Base-by-base conservation (phyloP, 2,329 filamentous ascomycete species). In the Aaosphaeria pasadenensis region DNA sequence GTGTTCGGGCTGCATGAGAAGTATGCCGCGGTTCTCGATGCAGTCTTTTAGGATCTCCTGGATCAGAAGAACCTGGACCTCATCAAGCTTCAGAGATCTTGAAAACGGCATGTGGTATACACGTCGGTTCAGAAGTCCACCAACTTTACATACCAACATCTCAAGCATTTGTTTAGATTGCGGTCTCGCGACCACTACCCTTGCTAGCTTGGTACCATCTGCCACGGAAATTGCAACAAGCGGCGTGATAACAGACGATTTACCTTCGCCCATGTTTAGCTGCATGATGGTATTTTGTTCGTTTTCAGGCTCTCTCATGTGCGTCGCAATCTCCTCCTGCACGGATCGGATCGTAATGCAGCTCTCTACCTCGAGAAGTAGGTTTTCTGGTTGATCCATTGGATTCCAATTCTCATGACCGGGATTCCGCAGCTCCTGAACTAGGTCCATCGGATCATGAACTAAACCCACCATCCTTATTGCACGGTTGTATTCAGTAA, bases 351-450 rank as follows among this genome's bases (percentile, higher is more conserved):
- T 83, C 6, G 83, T 58, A 1, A 89, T 73, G 1, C 77, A 75
- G 31, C 75, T 81, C 45, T 89, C 85, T 1, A 85, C 71, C 59
- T 89, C 85, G 0, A 89, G 50, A 0, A 90, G 66, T 0, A 89
- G 68, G 50, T 74, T 83, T 24, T 89, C 85, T 0, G 85, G 83
- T 33, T 73, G 67, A 0, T 78, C 50, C 0, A 59, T 7, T 0
- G 79, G 76, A 5, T 77, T 55, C 82, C 84, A 88, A 7, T 78
- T 79, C 1, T 58, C 54, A 50, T 85, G 82, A 0, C 83, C 84
- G 0, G 53, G 11, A 47, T 84, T 84, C 0, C 52, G 43, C 0
- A 77, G 50, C 48, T 79, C 66, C 43, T 64, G 55, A 1, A 49
- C 39, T 2, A 70, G 49, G 4, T 67, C 64, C 0, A 52, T n/a